Conservation (phyloP, 306 rosid species). For the Cucurbita maxima region DNA sequence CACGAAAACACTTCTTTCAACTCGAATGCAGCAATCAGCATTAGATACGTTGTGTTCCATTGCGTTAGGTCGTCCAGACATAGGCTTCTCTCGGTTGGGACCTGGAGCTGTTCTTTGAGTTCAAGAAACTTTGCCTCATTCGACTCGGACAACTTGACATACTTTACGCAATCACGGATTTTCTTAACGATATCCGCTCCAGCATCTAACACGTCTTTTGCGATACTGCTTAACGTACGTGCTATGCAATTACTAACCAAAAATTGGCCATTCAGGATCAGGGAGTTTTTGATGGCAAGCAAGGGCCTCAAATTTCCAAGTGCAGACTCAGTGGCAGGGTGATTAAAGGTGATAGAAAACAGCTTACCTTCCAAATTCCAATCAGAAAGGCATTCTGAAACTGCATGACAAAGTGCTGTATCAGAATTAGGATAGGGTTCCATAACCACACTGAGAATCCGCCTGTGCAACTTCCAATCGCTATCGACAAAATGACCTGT, state of each 20-base stretch:
- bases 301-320: slow-evolving; percentile 61
- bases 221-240: slow-evolving; percentile 54
- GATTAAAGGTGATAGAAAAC: slow-evolving; percentile 58
- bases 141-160: slow-evolving; percentile 72
- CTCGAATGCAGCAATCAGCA: slow-evolving; percentile 73
- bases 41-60: slow-evolving; percentile 79
- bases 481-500: slow-evolving; percentile 77
- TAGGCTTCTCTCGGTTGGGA: slow-evolving; percentile 66
- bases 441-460: slow-evolving; percentile 81
- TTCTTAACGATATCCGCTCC: slow-evolving; percentile 35
- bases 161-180: slow-evolving; percentile 65
- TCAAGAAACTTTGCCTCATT: slow-evolving; percentile 65
- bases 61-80: slow-evolving; percentile 60
- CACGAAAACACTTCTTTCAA: slow-evolving; percentile 75
- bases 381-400: slow-evolving; percentile 77
- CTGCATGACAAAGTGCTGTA: slow-evolving; percentile 58
- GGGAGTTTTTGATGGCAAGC: slow-evolving; percentile 63
- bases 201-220: slow-evolving; percentile 40
- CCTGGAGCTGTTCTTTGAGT: slow-evolving; percentile 73
- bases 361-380: slow-evolving; percentile 67
- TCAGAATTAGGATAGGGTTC: slow-evolving; percentile 86
- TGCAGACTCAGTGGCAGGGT: slow-evolving; percentile 28
- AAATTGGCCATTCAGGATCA: slow-evolving; percentile 61
- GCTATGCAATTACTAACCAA: slow-evolving; percentile 61
- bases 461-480: slow-evolving; percentile 79